These are phyloP conservation scores for Platanthera zijinensis DNA, from an alignment of 106 monocot species.

Conservation along the genomic window DNA sequence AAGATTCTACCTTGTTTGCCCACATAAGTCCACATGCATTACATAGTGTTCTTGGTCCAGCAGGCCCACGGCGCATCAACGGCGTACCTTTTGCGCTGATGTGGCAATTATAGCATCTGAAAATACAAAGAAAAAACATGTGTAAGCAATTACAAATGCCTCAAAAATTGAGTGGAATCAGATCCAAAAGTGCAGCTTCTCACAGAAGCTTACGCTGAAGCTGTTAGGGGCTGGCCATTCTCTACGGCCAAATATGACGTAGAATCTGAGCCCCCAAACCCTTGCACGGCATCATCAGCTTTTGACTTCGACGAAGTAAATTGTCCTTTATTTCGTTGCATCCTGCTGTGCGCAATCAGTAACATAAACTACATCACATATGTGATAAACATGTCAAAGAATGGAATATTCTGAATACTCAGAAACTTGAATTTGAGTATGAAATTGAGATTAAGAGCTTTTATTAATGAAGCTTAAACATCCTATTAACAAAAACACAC, in stretches of 20 bases:
- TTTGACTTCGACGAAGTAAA: conserved; percentile 74
- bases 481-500: too few relatives aligned
- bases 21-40: conserved; percentile 66
- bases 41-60: conserved; percentile 51
- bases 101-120: conserved; percentile 49
- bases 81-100: conserved; percentile 38
- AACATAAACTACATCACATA: not conserved
- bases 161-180: not conserved
- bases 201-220: conserved; percentile 38
- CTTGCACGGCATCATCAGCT: conserved; percentile 32
- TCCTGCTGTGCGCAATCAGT: conserved; percentile 21
- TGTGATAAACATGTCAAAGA: not conserved
- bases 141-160: conserved; percentile 1
- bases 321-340: conserved; percentile 72
- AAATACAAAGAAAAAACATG: not conserved
- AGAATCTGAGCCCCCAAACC: conserved; percentile 37
- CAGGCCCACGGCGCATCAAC: conserved; percentile 58
- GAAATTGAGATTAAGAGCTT: too few relatives aligned
- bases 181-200: conserved; percentile 8
- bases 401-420: not conserved
- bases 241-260: conserved; percentile 37
- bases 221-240: conserved; percentile 51
- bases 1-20: conserved; percentile 45
- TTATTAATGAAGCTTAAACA: too few relatives aligned
- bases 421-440: too few relatives aligned